Evolutionary conservation across 352 stramenopile species (phyloP).

Genomic region (Halophytophthora batemanensis): DNA sequence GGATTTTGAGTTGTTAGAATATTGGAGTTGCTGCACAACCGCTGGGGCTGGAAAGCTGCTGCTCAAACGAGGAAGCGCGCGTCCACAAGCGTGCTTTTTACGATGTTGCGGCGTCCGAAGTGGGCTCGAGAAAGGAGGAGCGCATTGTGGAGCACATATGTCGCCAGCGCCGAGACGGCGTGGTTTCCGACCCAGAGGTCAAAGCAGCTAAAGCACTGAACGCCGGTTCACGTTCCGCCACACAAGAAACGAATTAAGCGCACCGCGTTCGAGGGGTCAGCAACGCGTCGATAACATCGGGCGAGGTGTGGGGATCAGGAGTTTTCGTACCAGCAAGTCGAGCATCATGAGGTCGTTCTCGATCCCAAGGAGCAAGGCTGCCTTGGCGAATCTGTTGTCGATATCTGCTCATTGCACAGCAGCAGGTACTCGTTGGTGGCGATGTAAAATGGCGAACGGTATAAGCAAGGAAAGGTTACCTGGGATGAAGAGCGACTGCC

Average conservation of each 20-base stretch:
- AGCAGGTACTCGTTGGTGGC: no score
- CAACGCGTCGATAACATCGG: background rate
- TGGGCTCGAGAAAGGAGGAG: conserved; percentile 34
- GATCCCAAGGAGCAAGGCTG: conserved; percentile 68
- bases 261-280: conserved; percentile 7
- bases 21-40: background rate
- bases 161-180: conserved; percentile 55
- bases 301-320: background rate
- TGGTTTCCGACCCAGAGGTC: conserved; percentile 69
- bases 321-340: conserved; percentile 70
- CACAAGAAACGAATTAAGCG: background rate
- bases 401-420: conserved; percentile 29
- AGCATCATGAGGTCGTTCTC: conserved; percentile 89
- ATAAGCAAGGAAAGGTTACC: conserved; percentile 23
- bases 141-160: conserved; percentile 50
- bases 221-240: background rate
- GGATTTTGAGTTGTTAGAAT: conserved; percentile 1
- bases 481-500: conserved; percentile 64
- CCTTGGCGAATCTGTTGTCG: conserved; percentile 43
- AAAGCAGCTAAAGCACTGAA: conserved; percentile 64
- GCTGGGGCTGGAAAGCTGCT: background rate
- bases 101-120: conserved; percentile 48
- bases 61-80: conserved; percentile 65
- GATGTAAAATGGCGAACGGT: no score
- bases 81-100: conserved; percentile 57